Conservation (phyloP, 2,329 filamentous ascomycete genomes). For the Leptosphaerulina australis region DNA sequence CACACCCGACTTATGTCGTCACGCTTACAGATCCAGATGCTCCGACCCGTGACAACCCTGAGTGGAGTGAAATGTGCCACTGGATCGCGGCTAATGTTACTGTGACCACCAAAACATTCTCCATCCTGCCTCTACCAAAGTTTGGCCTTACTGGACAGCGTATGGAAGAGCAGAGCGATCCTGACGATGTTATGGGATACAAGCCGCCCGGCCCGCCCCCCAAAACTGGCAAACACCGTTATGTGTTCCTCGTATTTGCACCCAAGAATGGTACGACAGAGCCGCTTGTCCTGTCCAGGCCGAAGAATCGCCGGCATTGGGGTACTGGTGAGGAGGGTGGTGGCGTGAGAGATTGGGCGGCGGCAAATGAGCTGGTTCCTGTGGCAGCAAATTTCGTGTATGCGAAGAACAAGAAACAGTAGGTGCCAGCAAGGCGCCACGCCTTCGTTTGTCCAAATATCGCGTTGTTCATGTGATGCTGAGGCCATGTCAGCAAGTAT, state of each 20-base stretch:
- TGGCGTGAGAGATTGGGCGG: conserved; percentile 60
- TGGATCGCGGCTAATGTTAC: conserved; percentile 55
- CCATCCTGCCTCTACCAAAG: conserved; percentile 37
- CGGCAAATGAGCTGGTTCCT: conserved; percentile 55
- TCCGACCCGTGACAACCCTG: conserved; percentile 59
- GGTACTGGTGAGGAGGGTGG: conserved; percentile 57
- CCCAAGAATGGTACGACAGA: conserved; percentile 53
- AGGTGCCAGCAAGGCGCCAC: too few species aligned
- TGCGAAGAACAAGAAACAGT: conserved; percentile 57
- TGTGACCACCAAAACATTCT: conserved; percentile 29
- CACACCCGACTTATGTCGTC: conserved; percentile 54
- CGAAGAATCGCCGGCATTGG: conserved; percentile 61
- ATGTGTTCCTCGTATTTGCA: conserved; percentile 61
- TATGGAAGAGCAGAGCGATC: conserved; percentile 16
- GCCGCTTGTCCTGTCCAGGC: conserved; percentile 52
- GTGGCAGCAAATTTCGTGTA: conserved; percentile 57
- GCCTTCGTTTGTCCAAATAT: too few species aligned
- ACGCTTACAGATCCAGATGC: conserved; percentile 65
- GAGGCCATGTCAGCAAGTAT: too few species aligned
- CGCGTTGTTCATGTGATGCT: too few species aligned
- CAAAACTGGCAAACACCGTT: conserved; percentile 63
- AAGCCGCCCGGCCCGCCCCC: conserved; percentile 61
- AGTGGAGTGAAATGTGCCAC: conserved; percentile 65
- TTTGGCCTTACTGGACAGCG: conserved; percentile 17
- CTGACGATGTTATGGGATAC: conserved; percentile 55